Base-by-base conservation (phyloP, 192 early-diverging fungal genomes). In the Coemansia sp. region DNA sequence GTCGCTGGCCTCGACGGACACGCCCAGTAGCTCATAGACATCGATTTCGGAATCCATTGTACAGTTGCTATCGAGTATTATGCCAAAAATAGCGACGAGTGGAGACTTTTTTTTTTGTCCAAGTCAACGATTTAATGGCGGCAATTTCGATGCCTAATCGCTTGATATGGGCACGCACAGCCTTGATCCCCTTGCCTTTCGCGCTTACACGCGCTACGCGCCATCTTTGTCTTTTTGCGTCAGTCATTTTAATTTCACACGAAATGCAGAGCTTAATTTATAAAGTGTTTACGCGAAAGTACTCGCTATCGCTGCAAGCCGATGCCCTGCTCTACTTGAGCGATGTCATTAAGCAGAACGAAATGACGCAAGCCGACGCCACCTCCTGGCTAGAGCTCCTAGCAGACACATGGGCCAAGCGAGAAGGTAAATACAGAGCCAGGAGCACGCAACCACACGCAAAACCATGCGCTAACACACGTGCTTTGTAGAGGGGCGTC, bases 1-100 rank as follows among this genome's bases (percentile, higher is more conserved):
- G 7, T 96, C 95, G 11, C 79, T 66, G 0, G 93, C 92, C 55
- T 86, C 84, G 45, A 86, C 82, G 5, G 77, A 31, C 3, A 96
- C 72, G 3, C 90, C 95, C 31, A 99, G 77, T 38, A 96, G 86
- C 85, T 94, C 91, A 83, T 99, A 99, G 43, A 92, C 13, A 14
- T 76, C 73, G 25, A 61, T 21, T 13, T 39, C 55, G 0, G 8
- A 42, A 11, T 65, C 69, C 66, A 61, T 64, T 18, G 20, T 52
- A 52, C 39, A 42, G 61, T 57, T 52, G 18, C 18, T 6, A 8
- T 45, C 18, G n/a, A 45, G n/a, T 20, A 20, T 0, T 45, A 45
- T 45, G 43, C n/a, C n/a, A 45, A 20, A 20, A 45, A 21, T 0
- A 5, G 8, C 18, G n/a, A 23, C 5, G 55, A 50, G 2, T 59